phyloP scores from a whole-genome alignment of 192 early-diverging fungal species.

The Gonapodya sp. region DNA sequence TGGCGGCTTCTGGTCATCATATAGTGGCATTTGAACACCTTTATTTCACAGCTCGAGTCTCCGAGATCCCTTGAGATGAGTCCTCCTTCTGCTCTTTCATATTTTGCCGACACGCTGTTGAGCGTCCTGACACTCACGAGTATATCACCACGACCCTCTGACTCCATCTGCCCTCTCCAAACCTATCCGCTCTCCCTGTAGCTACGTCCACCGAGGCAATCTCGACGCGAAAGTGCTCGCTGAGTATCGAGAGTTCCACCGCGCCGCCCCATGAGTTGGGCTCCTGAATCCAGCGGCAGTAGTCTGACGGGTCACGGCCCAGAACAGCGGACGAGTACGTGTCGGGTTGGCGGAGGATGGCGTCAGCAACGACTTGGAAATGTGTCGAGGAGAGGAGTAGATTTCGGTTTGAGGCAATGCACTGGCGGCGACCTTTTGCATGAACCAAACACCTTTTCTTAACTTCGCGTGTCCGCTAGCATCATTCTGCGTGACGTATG shows the following conservation, averaged over 20 bases:
- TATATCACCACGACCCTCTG: slow-evolving; percentile 12
- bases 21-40: too few species aligned
- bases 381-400: slow-evolving; percentile 8
- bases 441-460: slow-evolving; percentile 20
- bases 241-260: slow-evolving; percentile 71
- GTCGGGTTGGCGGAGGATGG: slow-evolving; percentile 35
- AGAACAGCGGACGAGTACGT: slow-evolving; percentile 53
- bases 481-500: slow-evolving; percentile 23
- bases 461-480: slow-evolving; percentile 16
- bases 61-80: too few species aligned
- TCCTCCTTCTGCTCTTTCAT: too few species aligned
- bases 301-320: slow-evolving; percentile 41
- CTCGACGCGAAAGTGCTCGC: slow-evolving; percentile 52
- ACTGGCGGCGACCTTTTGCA: too few species aligned
- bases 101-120: too few species aligned
- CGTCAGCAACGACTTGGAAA: slow-evolving; percentile 20
- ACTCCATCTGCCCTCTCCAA: slow-evolving; percentile 39
- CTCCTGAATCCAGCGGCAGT: slow-evolving; percentile 57
- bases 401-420: too few species aligned
- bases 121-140: neutral
- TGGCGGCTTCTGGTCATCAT: too few species aligned
- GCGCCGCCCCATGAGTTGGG: slow-evolving; percentile 72
- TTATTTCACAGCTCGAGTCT: too few species aligned
- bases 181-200: slow-evolving; percentile 57
- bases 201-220: slow-evolving; percentile 68